Conservation (phyloP, 306 rosid species). For the Cajanus cajan region DNA sequence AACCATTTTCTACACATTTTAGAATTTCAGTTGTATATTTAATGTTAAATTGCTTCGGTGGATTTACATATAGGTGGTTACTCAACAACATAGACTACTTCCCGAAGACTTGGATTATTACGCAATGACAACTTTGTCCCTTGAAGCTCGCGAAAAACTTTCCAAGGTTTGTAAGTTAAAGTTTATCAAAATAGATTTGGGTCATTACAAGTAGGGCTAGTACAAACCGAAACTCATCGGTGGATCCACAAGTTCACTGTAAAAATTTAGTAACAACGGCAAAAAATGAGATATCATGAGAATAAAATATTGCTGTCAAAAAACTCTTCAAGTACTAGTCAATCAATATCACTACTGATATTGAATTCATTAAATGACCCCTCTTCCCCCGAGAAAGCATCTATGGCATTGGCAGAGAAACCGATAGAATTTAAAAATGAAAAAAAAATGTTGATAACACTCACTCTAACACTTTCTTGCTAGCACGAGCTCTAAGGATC, state of each 20-base stretch:
- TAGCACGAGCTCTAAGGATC: too few species aligned
- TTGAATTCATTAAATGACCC: not conserved
- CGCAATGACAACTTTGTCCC: conserved; percentile 81
- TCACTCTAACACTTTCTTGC: too few species aligned
- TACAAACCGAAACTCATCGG: conserved; percentile 7
- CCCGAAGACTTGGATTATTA: conserved; percentile 85
- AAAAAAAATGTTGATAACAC: too few species aligned
- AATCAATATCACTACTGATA: not conserved
- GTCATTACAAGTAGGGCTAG: not conserved
- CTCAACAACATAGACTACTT: conserved; percentile 82
- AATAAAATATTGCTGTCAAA: not conserved
- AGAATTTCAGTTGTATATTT: not conserved
- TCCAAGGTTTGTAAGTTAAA: conserved; percentile 64
- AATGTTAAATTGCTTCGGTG: conserved; percentile 29
- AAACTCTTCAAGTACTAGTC: not conserved
- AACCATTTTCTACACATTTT: not conserved
- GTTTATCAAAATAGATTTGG: not conserved
- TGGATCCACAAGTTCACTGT: conserved; percentile 6
- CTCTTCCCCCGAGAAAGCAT: not conserved
- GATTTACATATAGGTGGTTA: conserved; percentile 59
- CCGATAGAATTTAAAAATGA: not conserved
- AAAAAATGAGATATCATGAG: not conserved
- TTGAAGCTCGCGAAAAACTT: conserved; percentile 89
- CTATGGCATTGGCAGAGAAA: not conserved
- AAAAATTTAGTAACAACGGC: not conserved